phyloP scores from a whole-genome alignment of 768 basidiomycete genomes.

The Leccinum longicurvipes region DNA sequence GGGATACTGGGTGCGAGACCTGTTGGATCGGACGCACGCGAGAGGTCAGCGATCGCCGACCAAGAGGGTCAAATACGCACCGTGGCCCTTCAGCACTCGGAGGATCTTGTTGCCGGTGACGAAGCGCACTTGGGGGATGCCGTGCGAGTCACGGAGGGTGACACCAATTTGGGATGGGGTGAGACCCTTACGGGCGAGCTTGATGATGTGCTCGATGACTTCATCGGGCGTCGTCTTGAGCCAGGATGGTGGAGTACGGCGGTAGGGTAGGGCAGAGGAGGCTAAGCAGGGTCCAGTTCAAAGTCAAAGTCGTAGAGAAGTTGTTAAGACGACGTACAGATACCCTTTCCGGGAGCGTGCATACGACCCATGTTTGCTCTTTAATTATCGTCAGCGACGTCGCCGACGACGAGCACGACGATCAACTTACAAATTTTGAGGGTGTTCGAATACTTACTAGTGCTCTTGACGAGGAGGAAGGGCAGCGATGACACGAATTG shows the following conservation, averaged over 20 bases:
- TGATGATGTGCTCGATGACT: constrained; percentile 93
- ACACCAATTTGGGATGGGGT: constrained; percentile 99
- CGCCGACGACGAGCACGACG: constrained; percentile 13
- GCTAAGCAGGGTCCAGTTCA: constrained; percentile 38
- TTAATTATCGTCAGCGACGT: constrained; percentile 6
- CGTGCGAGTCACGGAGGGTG: constrained; percentile 95
- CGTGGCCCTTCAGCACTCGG: constrained; percentile 92
- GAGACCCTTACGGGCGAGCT: constrained; percentile 96
- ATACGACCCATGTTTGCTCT: constrained; percentile 86
- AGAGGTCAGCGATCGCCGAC: not conserved
- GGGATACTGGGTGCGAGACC: constrained; percentile 97
- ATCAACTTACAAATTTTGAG: constrained; percentile 37
- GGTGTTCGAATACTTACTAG: constrained; percentile 1
- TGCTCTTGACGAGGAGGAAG: constrained; percentile 10
- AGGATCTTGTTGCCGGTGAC: constrained; percentile 99
- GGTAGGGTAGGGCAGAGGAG: constrained; percentile 97
- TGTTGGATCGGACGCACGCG: not conserved
- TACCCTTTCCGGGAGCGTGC: constrained; percentile 99
- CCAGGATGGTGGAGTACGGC: constrained; percentile 92
- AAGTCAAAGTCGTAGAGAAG: not conserved
- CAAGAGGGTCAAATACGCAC: constrained; percentile 45
- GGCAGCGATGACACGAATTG: constrained; percentile 21
- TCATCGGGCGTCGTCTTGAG: constrained; percentile 95
- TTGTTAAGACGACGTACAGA: constrained; percentile 61
- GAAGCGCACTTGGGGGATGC: constrained; percentile 96